A percentile compares a stretch with the other conserved stretches of the same genome.
Evolutionary conservation across 371 early-diverging fungal species (phyloP).

Genomic region (Lichtheimia ramosa): DNA sequence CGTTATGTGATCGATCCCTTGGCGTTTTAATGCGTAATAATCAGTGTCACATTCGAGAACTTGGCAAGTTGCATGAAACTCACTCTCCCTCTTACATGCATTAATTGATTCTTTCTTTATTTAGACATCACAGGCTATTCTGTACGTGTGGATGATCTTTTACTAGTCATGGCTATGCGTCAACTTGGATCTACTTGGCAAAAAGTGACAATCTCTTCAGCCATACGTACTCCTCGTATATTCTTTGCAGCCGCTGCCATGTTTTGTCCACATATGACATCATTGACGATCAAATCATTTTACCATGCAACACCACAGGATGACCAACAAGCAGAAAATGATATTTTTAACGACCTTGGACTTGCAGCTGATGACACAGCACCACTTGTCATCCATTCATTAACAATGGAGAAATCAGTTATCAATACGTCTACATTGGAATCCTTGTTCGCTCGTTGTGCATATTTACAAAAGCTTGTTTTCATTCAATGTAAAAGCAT

Average conservation of each 20-base stretch:
- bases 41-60: not conserved
- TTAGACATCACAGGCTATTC: not conserved
- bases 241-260: not conserved
- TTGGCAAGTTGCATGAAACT: not conserved
- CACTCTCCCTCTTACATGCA: not conserved
- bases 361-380: not conserved
- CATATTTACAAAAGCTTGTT: not conserved
- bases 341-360: not conserved
- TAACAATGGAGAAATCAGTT: not conserved
- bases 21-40: not conserved
- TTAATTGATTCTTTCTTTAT: not conserved
- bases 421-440: not conserved
- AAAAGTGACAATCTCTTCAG: not conserved
- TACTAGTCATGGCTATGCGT: constrained; percentile 1
- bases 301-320: not conserved
- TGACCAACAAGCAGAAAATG: not conserved
- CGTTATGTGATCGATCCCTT: not conserved
- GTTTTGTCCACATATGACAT: not conserved
- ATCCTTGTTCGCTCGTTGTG: not conserved
- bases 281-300: not conserved
- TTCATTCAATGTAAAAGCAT: not conserved
- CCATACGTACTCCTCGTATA: not conserved
- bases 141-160: not conserved
- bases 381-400: not conserved
- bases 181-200: constrained; percentile 6